Conservation (phyloP, 495 filamentous ascomycete species). For the Delitschia confertaspora region DNA sequence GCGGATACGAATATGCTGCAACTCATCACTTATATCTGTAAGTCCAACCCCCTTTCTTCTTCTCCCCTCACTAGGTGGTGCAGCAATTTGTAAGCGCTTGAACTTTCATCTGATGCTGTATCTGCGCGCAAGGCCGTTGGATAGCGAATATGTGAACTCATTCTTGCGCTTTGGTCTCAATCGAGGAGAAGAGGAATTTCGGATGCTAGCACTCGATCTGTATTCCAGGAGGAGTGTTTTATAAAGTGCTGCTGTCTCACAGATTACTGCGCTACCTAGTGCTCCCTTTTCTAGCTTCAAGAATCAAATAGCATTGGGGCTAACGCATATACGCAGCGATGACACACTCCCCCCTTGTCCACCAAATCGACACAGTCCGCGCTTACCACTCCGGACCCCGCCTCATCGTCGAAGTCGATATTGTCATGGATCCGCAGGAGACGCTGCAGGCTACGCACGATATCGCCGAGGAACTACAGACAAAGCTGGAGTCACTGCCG, state of each 20-base stretch:
- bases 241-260: too few species aligned
- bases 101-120: too few species aligned
- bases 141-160: too few species aligned
- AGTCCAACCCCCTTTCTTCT: conserved; percentile 17
- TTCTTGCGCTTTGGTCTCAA: too few species aligned
- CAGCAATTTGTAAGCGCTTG: too few species aligned
- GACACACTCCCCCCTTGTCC: conserved; percentile 76
- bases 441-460: conserved; percentile 76
- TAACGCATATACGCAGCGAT: conserved; percentile 43
- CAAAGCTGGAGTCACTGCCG: conserved; percentile 85
- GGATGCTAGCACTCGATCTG: too few species aligned
- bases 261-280: too few species aligned
- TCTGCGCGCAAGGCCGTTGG: too few species aligned
- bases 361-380: conserved; percentile 85
- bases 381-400: conserved; percentile 87
- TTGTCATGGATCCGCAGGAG: conserved; percentile 34
- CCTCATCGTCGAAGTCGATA: conserved; percentile 51
- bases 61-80: background rate
- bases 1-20: conserved; percentile 81
- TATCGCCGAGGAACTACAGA: conserved; percentile 87
- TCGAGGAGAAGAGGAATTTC: too few species aligned
- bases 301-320: background rate
- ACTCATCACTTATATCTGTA: conserved; percentile 91
- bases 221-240: too few species aligned
- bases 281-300: background rate